Evolutionary conservation across 208 protist species (phyloP), one percentile per base, ranked within the genome.

Genomic region (Crithidia brevicula): DNA sequence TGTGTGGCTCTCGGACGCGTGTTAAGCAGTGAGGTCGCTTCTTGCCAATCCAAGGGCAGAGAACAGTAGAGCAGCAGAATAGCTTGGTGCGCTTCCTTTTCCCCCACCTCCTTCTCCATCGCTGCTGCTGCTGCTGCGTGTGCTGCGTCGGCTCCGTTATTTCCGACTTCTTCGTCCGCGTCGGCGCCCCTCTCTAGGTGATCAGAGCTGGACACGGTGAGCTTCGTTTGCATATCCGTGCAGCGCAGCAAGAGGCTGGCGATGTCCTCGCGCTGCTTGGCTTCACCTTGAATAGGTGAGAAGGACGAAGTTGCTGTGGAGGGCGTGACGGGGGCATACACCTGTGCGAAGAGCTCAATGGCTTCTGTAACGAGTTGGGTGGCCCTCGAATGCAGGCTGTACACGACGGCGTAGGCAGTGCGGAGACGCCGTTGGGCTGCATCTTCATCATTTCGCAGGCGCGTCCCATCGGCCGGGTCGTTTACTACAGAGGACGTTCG

Each of bases 221-320:
- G 53, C 18, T 4, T 11, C n/a, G 53, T n/a, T 31, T 72, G 57
- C 57, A 72, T 65, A n/a, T 27, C 34, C 4, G 40, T 46, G 50
- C 36, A 65, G 20, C 57, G 33, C 38, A 51, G 57, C 15, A 72
- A 49, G 36, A 72, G 30, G n/a, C 40, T 38, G 15, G 57, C 67
- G 8, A 51, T 57, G 50, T 34, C 16, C 59, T 52, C 28, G 28
- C 10, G 1, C 30, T 16, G n/a, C 13, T 27, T 3, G 34, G 34
- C 4, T 22, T 1, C 0, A 20, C 18, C 2, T 2, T 0, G 45
- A 20, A 25, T 1, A 16, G n/a, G 23, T 23, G 34, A 22, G 2
- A 20, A 3, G 20, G 9, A 43, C 1, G 56, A 1, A 20, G 10
- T 4, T n/a, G 22, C 15, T 34, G 11, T 8, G 2, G 42, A 18